Base-by-base conservation (phyloP, 345 rosid species). In the Combretum micranthum region DNA sequence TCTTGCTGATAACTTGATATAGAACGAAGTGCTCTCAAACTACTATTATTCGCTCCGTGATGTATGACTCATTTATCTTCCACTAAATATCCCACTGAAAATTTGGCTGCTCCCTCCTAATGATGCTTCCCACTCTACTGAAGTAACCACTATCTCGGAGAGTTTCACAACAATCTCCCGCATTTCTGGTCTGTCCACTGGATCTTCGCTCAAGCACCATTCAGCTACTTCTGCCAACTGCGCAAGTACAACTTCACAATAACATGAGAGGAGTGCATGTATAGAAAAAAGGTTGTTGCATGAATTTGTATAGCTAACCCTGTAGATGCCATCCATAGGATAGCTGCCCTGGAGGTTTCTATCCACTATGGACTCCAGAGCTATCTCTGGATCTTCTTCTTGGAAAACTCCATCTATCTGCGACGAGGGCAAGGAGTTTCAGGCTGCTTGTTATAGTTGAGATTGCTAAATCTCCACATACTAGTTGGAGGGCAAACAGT, bases 51-150 rank as follows among this genome's bases (percentile, higher is more conserved):
- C 11, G 12, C 23, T 49, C 22, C 13, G 23, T 13, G 16, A 8
- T 23, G 18, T 54, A 4, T 11, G 16, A 19, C 12, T 5, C 37
- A 3, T 49, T 72, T 63, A 84, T 80, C 85, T 77, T 69, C 87
- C 87, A 50, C 55, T 60, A 56, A 67, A 63, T 10, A 84, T 6
- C 15, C 82, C 82, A 21, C 85, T 81, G 55, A 82, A 84, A 64
- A 82, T 76, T 52, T 74, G 78, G 82, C 85, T 72, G 59, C 57
- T 77, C 18, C 82, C 85, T 42, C 82, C 91, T 2, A 74, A 50
- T 9, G 87, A 81, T 6, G 87, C 85, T 64, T 84, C 91, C 82
- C 87, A 80, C 43, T 80, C 91, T 15, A 56, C 61, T 13, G 87
- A 77, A 51, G 83, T 68, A 17, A 59, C 64, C 52, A 50, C 23